Conservation (phyloP, 2,329 filamentous ascomycete species). For the Pseudogymnoascus sp. region DNA sequence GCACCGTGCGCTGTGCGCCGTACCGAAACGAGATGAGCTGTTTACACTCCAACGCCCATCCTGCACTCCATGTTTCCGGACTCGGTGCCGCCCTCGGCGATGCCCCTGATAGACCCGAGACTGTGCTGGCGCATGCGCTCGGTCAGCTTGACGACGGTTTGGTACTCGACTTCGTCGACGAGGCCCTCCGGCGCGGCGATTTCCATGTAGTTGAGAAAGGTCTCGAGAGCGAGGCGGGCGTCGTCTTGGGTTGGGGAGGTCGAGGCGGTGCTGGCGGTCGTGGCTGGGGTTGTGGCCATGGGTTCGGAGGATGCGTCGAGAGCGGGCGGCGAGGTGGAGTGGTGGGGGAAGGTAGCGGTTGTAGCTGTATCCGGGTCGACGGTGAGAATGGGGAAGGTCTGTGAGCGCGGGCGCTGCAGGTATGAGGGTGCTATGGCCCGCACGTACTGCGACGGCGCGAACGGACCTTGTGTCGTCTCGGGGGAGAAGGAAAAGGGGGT, state of each 20-base stretch:
- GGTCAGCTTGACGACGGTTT: slow-evolving; percentile 72
- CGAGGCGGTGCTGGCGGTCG: slow-evolving; percentile 34
- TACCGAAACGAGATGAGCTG: background rate
- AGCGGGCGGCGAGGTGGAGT: slow-evolving; percentile 42
- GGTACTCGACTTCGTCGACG: slow-evolving; percentile 69
- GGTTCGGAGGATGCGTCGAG: slow-evolving; percentile 46
- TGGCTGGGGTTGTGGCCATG: slow-evolving; percentile 37
- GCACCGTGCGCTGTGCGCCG: background rate
- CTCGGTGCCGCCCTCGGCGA: slow-evolving; percentile 29
- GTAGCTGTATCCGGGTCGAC: slow-evolving; percentile 39
- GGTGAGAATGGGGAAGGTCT: slow-evolving; percentile 73
- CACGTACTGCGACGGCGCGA: slow-evolving; percentile 48
- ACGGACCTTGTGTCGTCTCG: slow-evolving; percentile 62
- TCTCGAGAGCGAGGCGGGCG: slow-evolving; percentile 71
- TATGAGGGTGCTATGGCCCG: slow-evolving; percentile 46
- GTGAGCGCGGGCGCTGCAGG: slow-evolving; percentile 67
- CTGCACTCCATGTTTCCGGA: background rate
- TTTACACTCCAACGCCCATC: background rate
- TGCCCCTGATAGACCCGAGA: slow-evolving; percentile 31
- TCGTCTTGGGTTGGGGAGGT: slow-evolving; percentile 76
- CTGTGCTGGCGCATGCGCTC: slow-evolving; percentile 69
- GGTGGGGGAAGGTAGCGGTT: slow-evolving; percentile 13
- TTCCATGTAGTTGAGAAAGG: slow-evolving; percentile 70
- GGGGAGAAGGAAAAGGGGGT: slow-evolving; percentile 71
- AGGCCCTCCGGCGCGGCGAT: slow-evolving; percentile 58